Percentiles rank a stretch among this genome's conserved stretches.
Conservation (phyloP, 768 basidiomycete species). For the Serendipita vermifera region DNA sequence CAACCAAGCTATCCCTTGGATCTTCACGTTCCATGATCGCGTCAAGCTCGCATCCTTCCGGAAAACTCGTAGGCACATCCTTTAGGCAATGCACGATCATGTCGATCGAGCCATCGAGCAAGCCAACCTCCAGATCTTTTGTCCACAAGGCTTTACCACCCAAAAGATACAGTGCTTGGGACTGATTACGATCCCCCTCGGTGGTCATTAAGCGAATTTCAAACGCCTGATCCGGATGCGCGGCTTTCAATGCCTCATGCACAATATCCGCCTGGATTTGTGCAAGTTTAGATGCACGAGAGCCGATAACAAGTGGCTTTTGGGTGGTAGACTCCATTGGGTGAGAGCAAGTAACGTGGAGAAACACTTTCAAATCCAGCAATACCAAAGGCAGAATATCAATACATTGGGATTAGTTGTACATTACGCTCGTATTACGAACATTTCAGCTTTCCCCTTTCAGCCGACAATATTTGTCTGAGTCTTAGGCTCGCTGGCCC, state of each 20-base stretch:
- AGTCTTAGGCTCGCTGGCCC: too few relatives aligned
- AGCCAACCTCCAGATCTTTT: constrained; percentile 80
- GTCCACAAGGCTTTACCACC: constrained; percentile 96
- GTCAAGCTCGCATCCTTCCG: constrained; percentile 70
- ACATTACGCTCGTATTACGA: too few relatives aligned
- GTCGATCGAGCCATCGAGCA: constrained; percentile 62
- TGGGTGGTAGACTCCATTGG: constrained; percentile 7
- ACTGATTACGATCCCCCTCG: constrained; percentile 79
- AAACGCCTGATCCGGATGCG: constrained; percentile 40
- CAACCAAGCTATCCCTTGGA: constrained; percentile 77
- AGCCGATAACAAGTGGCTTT: constrained; percentile 50
- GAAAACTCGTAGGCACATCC: constrained; percentile 82
- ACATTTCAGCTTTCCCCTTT: too few relatives aligned
- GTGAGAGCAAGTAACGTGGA: too few relatives aligned
- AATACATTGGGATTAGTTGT: too few relatives aligned
- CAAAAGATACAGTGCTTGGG: constrained; percentile 69
- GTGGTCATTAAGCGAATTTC: constrained; percentile 53
- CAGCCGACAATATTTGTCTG: too few relatives aligned
- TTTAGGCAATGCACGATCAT: constrained; percentile 89
- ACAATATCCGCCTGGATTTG: constrained; percentile 82
- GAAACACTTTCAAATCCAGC: too few relatives aligned
- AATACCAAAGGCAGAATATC: too few relatives aligned
- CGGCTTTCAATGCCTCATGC: constrained; percentile 42
- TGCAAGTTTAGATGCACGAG: constrained; percentile 77
- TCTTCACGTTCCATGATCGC: constrained; percentile 81